These are phyloP conservation scores for Pseudophaeomoniella oleicola DNA, from an alignment of 2,329 filamentous ascomycete species.

Conservation along the genomic window DNA sequence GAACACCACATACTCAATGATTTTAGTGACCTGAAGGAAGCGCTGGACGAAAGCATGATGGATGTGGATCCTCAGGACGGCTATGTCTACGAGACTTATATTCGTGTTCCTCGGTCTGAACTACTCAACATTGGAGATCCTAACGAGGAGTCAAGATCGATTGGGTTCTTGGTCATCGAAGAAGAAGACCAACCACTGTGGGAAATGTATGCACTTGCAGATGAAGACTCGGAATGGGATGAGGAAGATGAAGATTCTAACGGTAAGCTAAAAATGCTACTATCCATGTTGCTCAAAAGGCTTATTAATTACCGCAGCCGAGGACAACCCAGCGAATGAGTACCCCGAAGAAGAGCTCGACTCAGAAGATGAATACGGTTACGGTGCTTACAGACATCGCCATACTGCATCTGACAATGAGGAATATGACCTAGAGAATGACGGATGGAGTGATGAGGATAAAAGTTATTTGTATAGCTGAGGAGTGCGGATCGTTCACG, in stretches of 20 bases:
- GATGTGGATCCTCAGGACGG: conserved; percentile 33
- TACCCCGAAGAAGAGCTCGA: conserved; percentile 35
- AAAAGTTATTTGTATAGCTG: no score
- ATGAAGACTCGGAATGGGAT: conserved; percentile 38
- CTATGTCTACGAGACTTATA: conserved; percentile 49
- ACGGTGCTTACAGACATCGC: conserved; percentile 23
- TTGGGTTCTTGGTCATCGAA: conserved; percentile 34
- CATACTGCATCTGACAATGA: conserved; percentile 27
- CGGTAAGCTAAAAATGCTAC: conserved; percentile 20
- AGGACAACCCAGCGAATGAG: conserved; percentile 35
- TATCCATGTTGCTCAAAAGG: neutral
- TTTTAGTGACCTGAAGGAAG: neutral
- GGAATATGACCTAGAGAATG: conserved; percentile 23
- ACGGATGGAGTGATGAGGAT: conserved; percentile 14
- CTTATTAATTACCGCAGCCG: conserved; percentile 18
- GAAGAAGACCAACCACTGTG: conserved; percentile 40
- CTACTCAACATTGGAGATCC: conserved; percentile 4
- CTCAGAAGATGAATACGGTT: conserved; percentile 30
- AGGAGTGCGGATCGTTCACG: no score
- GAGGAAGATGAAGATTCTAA: conserved; percentile 51
- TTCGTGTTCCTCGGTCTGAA: conserved; percentile 31
- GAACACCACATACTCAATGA: neutral
- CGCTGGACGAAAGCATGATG: conserved; percentile 16
- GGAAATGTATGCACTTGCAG: conserved; percentile 40
- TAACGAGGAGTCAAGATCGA: conserved; percentile 8